These are phyloP conservation scores for Durio zibethinus DNA, from an alignment of 345 rosid genomes.

Conservation along the genomic window DNA sequence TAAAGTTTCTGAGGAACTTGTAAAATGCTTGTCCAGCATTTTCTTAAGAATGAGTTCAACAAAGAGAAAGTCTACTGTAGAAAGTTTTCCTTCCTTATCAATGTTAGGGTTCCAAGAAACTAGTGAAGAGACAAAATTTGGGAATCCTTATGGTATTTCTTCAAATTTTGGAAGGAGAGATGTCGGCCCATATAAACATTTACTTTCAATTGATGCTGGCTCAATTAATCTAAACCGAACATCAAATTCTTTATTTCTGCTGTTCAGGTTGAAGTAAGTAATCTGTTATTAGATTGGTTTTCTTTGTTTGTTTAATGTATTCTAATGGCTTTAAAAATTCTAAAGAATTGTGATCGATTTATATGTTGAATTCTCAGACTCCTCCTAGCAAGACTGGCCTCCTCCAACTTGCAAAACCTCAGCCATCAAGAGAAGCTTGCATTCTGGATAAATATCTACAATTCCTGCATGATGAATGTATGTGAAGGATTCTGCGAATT, in stretches of 20 bases:
- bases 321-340: background rate
- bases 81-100: conserved; percentile 31
- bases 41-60: conserved; percentile 53
- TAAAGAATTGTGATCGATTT: background rate
- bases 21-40: conserved; percentile 61
- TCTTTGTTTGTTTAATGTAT: background rate
- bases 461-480: conserved; percentile 92
- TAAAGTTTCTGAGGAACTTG: conserved; percentile 62
- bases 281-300: background rate
- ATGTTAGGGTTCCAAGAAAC: conserved; percentile 27
- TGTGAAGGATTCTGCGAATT: conserved; percentile 15
- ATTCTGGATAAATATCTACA: conserved; percentile 90
- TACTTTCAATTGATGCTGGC: conserved; percentile 45
- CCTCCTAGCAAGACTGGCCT: conserved; percentile 53
- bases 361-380: conserved; percentile 41
- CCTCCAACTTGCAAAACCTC: conserved; percentile 52
- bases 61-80: conserved; percentile 32
- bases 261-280: conserved; percentile 60
- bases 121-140: conserved; percentile 24
- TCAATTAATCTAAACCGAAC: conserved; percentile 47
- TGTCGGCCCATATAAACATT: conserved; percentile 60
- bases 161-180: conserved; percentile 52
- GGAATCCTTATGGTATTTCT: conserved; percentile 58
- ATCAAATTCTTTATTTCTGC: conserved; percentile 54
- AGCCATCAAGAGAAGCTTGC: conserved; percentile 88